Evolutionary conservation across 345 rosid genomes (phyloP).

Genomic region (Carallia pectinifolia): DNA sequence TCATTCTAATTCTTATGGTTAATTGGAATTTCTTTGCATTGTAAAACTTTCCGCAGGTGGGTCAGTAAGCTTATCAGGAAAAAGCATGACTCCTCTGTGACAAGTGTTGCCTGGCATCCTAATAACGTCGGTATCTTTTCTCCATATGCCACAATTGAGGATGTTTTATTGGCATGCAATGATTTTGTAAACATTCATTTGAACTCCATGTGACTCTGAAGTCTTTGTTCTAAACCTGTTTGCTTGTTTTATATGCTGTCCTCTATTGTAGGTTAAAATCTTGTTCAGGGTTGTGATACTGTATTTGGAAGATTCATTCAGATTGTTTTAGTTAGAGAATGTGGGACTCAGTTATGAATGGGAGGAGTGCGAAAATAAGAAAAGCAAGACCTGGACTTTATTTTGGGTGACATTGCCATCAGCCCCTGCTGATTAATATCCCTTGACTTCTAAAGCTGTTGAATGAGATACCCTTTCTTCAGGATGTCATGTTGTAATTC

Average conservation of each 20-base stretch:
- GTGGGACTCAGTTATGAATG: background rate
- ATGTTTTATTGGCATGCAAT: background rate
- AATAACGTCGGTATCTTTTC: conserved; percentile 63
- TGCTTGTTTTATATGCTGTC: background rate
- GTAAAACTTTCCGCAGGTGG: conserved; percentile 63
- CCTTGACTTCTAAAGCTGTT: too few species aligned
- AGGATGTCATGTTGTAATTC: too few species aligned
- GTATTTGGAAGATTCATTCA: background rate
- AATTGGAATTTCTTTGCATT: background rate
- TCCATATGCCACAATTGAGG: background rate
- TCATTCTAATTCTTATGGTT: background rate
- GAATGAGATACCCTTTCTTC: too few species aligned
- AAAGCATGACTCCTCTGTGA: conserved; percentile 87
- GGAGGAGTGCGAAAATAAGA: background rate
- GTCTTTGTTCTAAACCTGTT: background rate
- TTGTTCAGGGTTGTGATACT: background rate
- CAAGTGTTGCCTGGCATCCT: conserved; percentile 97
- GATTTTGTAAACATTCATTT: background rate
- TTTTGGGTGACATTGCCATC: background rate
- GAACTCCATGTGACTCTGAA: background rate
- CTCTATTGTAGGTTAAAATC: background rate
- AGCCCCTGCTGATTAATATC: background rate
- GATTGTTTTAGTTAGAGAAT: too few species aligned
- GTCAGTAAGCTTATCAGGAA: conserved; percentile 96
- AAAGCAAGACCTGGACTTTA: background rate